phyloP scores from a whole-genome alignment of 805 yeast genomes.

The Cyberlindnera petersonii region DNA sequence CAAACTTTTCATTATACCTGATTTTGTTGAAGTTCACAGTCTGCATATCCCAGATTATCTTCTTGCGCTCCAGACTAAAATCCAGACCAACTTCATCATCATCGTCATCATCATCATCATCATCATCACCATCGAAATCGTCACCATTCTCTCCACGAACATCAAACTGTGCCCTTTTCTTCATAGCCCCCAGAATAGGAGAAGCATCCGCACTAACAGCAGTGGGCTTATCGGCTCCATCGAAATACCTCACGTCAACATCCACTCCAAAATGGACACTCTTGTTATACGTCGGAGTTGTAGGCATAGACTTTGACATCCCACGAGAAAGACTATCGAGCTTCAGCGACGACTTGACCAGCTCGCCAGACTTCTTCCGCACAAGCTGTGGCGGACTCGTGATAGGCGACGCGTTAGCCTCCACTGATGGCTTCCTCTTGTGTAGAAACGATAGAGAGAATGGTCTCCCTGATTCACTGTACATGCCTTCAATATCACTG shows the following conservation, averaged over 20 bases:
- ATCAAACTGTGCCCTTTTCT: constrained; percentile 17
- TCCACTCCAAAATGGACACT: constrained; percentile 79
- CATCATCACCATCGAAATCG: not conserved
- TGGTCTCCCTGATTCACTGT: constrained; percentile 5
- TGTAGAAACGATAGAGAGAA: constrained; percentile 23
- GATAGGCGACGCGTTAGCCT: constrained; percentile 8
- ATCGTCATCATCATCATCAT: constrained; percentile 28
- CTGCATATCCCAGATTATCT: constrained; percentile 42
- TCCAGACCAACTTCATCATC: constrained; percentile 10
- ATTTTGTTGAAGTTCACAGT: constrained; percentile 40
- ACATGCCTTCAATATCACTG: no score
- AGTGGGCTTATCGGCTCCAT: constrained; percentile 68
- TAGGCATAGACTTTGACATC: constrained; percentile 43
- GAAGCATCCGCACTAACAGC: constrained; percentile 68
- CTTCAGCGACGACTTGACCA: constrained; percentile 71
- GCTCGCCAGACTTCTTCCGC: constrained; percentile 86
- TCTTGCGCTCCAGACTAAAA: constrained; percentile 20
- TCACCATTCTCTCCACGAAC: constrained; percentile 18
- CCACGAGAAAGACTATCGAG: constrained; percentile 32
- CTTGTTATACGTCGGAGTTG: constrained; percentile 53
- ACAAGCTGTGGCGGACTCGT: constrained; percentile 39
- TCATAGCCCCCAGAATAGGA: constrained; percentile 40
- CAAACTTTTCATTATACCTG: constrained; percentile 44
- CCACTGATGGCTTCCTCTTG: constrained; percentile 20
- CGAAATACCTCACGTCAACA: constrained; percentile 68